A percentile compares a stretch with the other conserved stretches of the same genome.
These are phyloP conservation scores for Cyclotella choctawhatcheeana DNA, from an alignment of 108 stramenopile genomes.

Conservation along the genomic window DNA sequence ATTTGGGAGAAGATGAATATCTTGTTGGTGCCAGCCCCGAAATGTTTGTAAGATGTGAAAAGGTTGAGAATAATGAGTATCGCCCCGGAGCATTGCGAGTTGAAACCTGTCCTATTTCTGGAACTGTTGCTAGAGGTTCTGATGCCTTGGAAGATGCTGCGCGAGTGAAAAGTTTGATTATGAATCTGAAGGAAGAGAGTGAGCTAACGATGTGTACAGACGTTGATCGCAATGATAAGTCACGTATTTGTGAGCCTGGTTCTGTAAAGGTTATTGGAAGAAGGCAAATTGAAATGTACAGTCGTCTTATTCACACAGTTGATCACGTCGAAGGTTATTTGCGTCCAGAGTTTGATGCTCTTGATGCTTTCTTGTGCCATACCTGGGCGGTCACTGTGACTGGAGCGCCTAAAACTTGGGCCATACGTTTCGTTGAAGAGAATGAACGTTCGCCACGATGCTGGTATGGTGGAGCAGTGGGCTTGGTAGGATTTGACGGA, in stretches of 20 bases:
- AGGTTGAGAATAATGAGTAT: constrained; percentile 81
- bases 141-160: constrained; percentile 97
- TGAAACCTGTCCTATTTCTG: constrained; percentile 98
- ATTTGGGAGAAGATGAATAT: constrained; percentile 94
- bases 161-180: constrained; percentile 90
- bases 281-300: constrained; percentile 99
- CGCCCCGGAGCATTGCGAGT: constrained; percentile 89
- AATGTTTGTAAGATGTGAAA: constrained; percentile 98
- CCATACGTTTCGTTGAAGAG: constrained; percentile 97
- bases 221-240: constrained; percentile 98
- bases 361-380: constrained; percentile 98
- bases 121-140: constrained; percentile 96
- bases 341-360: constrained; percentile 94
- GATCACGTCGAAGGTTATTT: constrained; percentile 99
- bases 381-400: constrained; percentile 99
- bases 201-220: constrained; percentile 99
- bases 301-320: constrained; percentile 96
- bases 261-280: constrained; percentile 97
- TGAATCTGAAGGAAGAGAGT: constrained; percentile 96
- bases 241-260: constrained; percentile 97
- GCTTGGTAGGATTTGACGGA: constrained; percentile 97
- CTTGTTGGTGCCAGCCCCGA: constrained; percentile 97
- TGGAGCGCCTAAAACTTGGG: constrained; percentile 98
- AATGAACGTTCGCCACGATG: constrained; percentile 92
- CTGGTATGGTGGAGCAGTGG: constrained; percentile 99